Base-by-base conservation (phyloP, 371 early-diverging fungal species). In the Mycotypha africana region DNA sequence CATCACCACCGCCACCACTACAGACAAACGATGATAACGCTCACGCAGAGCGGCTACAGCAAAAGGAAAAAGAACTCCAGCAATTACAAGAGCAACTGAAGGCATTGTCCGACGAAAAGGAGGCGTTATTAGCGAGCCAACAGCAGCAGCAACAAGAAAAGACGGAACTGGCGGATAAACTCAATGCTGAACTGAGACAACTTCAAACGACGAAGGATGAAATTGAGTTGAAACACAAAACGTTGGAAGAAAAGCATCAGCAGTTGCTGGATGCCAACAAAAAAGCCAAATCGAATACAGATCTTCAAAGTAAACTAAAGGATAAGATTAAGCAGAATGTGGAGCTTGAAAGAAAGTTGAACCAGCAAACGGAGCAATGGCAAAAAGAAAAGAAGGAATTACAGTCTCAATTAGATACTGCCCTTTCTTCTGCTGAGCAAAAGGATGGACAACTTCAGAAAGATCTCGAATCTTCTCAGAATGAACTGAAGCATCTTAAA, bases 141-240 rank as follows among this genome's bases (percentile, higher is more conserved):
- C 14, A 34, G 15, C 6, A n/a, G 9, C 24, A 53, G 15, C 47
- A 56, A 2, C 26, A 32, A 35, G 21, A 28, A 24, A 10, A 26
- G 8, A 28, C 23, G 35, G 28, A 49, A 9, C 41, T 43, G 28
- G 55, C 53, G 36, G 56, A 67, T 15, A 72, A 70, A 10, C 32
- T 60, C 19, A 39, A 47, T 32, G 31, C 39, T 14, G 33, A 40
- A 23, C 39, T 33, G 20, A 20, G 20, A 10, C 16, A 33, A 21
- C 20, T 34, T 10, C 15, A 43, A 14, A 17, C 10, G 17, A 10
- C 19, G 11, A 19, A 14, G 12, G 31, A 37, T 22, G 3, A 22
- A 16, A n/a, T n/a, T n/a, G n/a, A n/a, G n/a, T n/a, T n/a, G n/a
- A 24, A 34, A 15, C 10, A 37, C 12, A 38, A 68, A 47, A 53